Evolutionary conservation across 768 basidiomycete genomes (phyloP), one percentile per base, ranked within the genome.

Genomic region (Pisolithus sp.): DNA sequence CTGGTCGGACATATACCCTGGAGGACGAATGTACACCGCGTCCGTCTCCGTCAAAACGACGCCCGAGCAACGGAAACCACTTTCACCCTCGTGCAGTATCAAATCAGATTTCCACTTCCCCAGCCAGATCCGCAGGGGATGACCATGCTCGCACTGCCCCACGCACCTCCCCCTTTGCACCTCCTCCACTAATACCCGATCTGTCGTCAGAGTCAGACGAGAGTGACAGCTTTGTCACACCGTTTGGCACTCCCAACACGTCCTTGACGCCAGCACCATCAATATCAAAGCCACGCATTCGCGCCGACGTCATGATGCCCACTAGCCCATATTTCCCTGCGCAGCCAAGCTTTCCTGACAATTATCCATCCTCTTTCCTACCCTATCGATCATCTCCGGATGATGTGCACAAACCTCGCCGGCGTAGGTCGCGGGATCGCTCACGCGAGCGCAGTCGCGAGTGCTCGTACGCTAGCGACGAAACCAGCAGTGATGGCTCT

Each of bases 1-100:
- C 84, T 46, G 85, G 85, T 24, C 76, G 82, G 55, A 86, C 84
- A 5, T 87, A 86, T 61, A 67, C 68, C 54, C 72, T 79, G 48
- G 77, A 73, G 48, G 78, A 74, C 9, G 53, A 54, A 58, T 38
- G 52, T 54, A 28, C 49, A 56, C 43, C 2, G 36, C 53, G 54
- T 49, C 36, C 56, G 46, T 49, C 54, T 17, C 57, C 47, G 37
- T 34, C 58, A 53, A 49, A 59, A 59, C 49, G 56, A 34, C 37
- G 31, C 39, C 46, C 61, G 34, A 57, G 59, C 48, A 57, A 61
- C 53, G 69, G 73, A 46, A 69, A 66, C 24, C 74, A 76, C 41
- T 65, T 73, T 21, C 80, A 82, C 58, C 77, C 80, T 4, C 68
- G 77, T 38, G 72, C 73, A 10, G 59, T 71, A 20, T 61, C 61